Percentiles rank a stretch among this genome's conserved stretches.
Evolutionary conservation across 768 basidiomycete species (phyloP).

Genomic region (Sporobolomyces phaffii): DNA sequence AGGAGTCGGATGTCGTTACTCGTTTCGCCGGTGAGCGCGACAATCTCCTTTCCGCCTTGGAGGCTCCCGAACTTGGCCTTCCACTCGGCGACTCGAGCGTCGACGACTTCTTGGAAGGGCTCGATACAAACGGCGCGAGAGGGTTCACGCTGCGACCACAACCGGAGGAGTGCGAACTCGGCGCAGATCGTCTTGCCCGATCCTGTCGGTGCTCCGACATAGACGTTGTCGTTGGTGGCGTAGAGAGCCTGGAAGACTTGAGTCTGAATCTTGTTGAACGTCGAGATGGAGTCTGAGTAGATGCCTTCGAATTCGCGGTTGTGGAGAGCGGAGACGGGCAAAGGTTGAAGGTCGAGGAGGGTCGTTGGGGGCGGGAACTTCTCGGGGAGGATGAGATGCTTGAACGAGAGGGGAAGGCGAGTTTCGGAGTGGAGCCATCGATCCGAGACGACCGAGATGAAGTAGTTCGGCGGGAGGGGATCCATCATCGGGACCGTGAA

Average conservation of each 20-base stretch:
- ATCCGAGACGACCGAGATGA: constrained; percentile 88
- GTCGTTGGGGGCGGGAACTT: constrained; percentile 91
- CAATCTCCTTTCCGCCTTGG: constrained; percentile 88
- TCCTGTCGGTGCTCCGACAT: constrained; percentile 93
- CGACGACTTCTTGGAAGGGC: constrained; percentile 97
- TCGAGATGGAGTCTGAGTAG: constrained; percentile 70
- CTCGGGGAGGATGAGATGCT: constrained; percentile 92
- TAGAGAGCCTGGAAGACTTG: constrained; percentile 98
- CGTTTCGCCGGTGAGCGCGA: constrained; percentile 87
- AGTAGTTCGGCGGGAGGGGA: constrained; percentile 96
- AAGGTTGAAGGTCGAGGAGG: constrained; percentile 82
- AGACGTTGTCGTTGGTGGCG: constrained; percentile 91
- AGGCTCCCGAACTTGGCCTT: constrained; percentile 68
- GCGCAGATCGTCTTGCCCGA: constrained; percentile 97
- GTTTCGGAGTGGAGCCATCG: constrained; percentile 95
- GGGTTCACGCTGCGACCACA: constrained; percentile 83
- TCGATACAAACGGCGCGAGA: constrained; percentile 87
- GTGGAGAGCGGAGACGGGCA: constrained; percentile 84
- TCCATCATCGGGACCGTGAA: constrained; percentile 95
- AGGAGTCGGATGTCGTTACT: constrained; percentile 82
- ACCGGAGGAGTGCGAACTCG: constrained; percentile 86
- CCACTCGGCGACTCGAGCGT: constrained; percentile 84
- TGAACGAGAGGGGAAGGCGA: constrained; percentile 89
- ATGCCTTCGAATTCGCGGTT: constrained; percentile 86
- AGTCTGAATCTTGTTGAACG: constrained; percentile 98